These are phyloP conservation scores for Auriscalpium microsporum DNA, from an alignment of 768 basidiomycete genomes.

Conservation along the genomic window DNA sequence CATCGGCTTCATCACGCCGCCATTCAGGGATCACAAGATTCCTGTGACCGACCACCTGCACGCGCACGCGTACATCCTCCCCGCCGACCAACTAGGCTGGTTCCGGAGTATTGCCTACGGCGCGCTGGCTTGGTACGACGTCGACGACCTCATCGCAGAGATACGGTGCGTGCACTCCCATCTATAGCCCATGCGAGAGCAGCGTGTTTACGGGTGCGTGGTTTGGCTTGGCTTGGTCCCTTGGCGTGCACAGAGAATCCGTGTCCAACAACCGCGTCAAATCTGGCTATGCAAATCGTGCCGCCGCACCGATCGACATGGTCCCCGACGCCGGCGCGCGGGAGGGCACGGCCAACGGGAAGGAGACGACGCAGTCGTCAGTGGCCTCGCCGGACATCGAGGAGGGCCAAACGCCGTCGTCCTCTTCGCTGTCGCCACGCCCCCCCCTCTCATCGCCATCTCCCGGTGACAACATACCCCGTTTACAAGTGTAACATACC, in stretches of 20 bases:
- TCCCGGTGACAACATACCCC: neutral
- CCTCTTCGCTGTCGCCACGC: neutral
- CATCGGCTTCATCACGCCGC: constrained; percentile 74
- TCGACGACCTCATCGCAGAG: constrained; percentile 75
- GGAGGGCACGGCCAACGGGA: constrained; percentile 53
- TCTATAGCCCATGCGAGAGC: neutral
- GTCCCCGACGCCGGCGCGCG: constrained; percentile 68
- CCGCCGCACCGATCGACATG: constrained; percentile 57
- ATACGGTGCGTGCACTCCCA: constrained; percentile 47
- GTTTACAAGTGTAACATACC: neutral
- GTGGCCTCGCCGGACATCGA: constrained; percentile 30
- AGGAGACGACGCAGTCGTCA: constrained; percentile 48
- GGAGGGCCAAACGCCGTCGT: constrained; percentile 2
- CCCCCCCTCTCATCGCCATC: neutral
- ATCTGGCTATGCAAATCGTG: constrained; percentile 56
- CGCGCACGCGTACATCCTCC: constrained; percentile 62
- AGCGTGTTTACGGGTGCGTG: neutral
- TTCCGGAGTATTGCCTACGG: constrained; percentile 62
- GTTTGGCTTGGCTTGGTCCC: neutral
- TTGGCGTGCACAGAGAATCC: constrained; percentile 47
- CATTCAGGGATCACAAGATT: constrained; percentile 69
- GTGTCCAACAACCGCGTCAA: constrained; percentile 80
- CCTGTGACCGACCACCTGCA: constrained; percentile 76
- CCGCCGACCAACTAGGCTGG: constrained; percentile 64
- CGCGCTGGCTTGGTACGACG: constrained; percentile 63